Percentiles rank a stretch among this genome's conserved stretches.
Conservation (phyloP, 2,329 filamentous ascomycete genomes). For the Chalara sp. region DNA sequence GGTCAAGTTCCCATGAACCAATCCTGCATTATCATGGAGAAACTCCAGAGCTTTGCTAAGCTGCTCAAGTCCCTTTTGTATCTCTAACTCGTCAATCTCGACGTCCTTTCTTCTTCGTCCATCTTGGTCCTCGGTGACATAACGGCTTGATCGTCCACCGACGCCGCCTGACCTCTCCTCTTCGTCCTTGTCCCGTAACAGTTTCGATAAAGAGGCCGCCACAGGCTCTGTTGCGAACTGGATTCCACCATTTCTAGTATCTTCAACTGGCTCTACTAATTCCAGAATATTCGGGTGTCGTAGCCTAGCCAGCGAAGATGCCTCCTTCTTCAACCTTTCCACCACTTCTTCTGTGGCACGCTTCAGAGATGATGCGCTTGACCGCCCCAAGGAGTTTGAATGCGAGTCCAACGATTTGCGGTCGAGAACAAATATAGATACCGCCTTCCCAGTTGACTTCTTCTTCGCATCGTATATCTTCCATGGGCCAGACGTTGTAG, state of each 20-base stretch:
- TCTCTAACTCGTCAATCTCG: constrained; percentile 94
- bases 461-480: constrained; percentile 97
- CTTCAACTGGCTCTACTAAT: constrained; percentile 89
- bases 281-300: constrained; percentile 90
- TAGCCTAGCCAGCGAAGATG: constrained; percentile 77
- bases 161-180: constrained; percentile 66
- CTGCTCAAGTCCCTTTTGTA: constrained; percentile 92
- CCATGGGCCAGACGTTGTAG: constrained; percentile 86
- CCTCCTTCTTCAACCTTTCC: constrained; percentile 86
- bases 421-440: constrained; percentile 92
- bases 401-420: constrained; percentile 74
- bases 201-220: constrained; percentile 75
- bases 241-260: constrained; percentile 81
- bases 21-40: constrained; percentile 85
- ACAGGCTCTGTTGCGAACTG: constrained; percentile 95
- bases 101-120: constrained; percentile 69
- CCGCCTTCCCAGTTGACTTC: constrained; percentile 84
- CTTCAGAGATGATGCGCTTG: constrained; percentile 64
- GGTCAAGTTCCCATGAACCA: constrained; percentile 91
- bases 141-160: constrained; percentile 67
- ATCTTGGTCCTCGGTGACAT: constrained; percentile 72
- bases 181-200: constrained; percentile 84
- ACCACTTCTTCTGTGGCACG: constrained; percentile 82
- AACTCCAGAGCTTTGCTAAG: constrained; percentile 93
- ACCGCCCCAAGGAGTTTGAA: constrained; percentile 52